Conservation (phyloP, 345 rosid species). For the Schrenkiella parvula region DNA sequence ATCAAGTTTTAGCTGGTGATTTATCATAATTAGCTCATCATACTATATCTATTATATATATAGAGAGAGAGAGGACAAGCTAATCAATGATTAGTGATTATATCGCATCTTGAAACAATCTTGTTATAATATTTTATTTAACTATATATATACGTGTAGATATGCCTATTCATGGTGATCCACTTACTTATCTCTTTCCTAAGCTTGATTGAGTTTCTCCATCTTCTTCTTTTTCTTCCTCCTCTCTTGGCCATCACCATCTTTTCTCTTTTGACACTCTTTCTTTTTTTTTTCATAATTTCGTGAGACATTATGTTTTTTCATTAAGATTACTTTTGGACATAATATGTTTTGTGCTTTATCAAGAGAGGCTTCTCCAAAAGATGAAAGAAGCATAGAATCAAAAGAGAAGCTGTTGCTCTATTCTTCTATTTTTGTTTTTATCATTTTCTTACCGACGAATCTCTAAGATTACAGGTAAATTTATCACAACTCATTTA, state of each 20-base stretch:
- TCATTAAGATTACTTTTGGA: not conserved
- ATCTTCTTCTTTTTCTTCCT: no score
- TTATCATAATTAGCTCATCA: constrained; percentile 15
- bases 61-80: not conserved
- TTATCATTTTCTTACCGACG: not conserved
- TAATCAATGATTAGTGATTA: constrained; percentile 25
- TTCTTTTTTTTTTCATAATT: constrained; percentile 6
- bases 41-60: not conserved
- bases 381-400: constrained; percentile 24
- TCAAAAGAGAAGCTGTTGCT: constrained; percentile 24
- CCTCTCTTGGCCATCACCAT: no score
- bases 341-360: constrained; percentile 17
- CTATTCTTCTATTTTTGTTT: not conserved
- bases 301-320: constrained; percentile 10
- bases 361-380: constrained; percentile 14
- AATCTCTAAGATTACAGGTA: constrained; percentile 17
- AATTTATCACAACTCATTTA: not conserved
- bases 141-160: no score
- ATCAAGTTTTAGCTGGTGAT: constrained; percentile 27
- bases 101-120: constrained; percentile 21
- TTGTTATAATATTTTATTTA: not conserved
- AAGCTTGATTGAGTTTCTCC: no score
- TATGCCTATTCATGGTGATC: no score
- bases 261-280: not conserved
- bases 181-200: no score